phyloP scores from a whole-genome alignment of 495 filamentous ascomycete species.

The Lophium mytilinum region DNA sequence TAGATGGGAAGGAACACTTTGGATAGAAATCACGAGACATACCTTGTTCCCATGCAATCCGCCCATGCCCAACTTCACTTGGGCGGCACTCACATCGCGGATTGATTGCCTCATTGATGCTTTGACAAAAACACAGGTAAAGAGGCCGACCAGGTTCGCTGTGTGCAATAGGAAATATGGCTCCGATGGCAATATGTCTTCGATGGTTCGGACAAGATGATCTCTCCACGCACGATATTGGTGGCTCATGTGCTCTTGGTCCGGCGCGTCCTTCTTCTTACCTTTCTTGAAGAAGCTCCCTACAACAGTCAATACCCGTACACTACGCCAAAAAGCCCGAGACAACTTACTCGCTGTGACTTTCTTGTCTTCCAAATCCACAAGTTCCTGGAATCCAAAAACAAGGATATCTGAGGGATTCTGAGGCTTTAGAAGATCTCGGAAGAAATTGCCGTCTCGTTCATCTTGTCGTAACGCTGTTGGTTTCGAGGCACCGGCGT shows the following conservation, averaged over 20 bases:
- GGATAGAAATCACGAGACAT: slow-evolving; percentile 4
- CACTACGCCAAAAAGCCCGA: background rate
- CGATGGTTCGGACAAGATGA: slow-evolving; percentile 68
- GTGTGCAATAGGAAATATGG: slow-evolving; percentile 82
- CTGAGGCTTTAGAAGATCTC: slow-evolving; percentile 59
- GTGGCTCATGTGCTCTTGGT: slow-evolving; percentile 92
- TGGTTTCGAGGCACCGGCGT: slow-evolving; percentile 86
- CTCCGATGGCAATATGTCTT: slow-evolving; percentile 73
- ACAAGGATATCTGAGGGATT: slow-evolving; percentile 81
- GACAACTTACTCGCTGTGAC: slow-evolving; percentile 74
- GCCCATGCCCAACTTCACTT: slow-evolving; percentile 92
- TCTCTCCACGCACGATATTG: slow-evolving; percentile 96
- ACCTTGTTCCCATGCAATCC: slow-evolving; percentile 92
- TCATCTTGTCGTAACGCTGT: slow-evolving; percentile 62
- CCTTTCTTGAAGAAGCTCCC: slow-evolving; percentile 43
- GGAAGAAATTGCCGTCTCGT: slow-evolving; percentile 64
- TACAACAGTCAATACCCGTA: slow-evolving; percentile 19
- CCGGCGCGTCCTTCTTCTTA: slow-evolving; percentile 84
- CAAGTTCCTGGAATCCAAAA: slow-evolving; percentile 96
- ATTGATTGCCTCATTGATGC: slow-evolving; percentile 65
- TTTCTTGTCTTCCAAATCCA: slow-evolving; percentile 94
- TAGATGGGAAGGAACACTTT: background rate
- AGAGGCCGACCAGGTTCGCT: slow-evolving; percentile 83
- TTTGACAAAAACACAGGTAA: slow-evolving; percentile 92
- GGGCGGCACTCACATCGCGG: slow-evolving; percentile 63